Percentiles rank a stretch among this genome's conserved stretches.
phyloP scores from a whole-genome alignment of 2,329 filamentous ascomycete genomes.

The Botrytis cinerea region DNA sequence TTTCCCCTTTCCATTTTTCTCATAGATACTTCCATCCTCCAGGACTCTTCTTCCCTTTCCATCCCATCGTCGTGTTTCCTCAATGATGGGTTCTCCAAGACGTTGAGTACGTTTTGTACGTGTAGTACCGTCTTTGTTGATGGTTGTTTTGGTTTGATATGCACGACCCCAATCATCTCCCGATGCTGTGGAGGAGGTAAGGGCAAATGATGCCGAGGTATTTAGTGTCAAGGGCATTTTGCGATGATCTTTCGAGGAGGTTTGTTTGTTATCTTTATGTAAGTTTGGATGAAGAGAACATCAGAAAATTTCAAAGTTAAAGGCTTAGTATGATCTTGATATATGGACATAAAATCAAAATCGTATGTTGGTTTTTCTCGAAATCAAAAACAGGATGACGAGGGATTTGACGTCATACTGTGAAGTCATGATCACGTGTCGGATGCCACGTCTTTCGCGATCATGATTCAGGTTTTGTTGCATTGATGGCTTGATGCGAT shows the following conservation, averaged over 20 bases:
- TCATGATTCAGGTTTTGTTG: neutral
- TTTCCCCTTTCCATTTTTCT: slow-evolving; percentile 24
- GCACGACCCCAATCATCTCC: slow-evolving; percentile 20
- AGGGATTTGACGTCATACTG: slow-evolving; percentile 19
- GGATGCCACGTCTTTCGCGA: neutral
- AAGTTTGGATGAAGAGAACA: neutral
- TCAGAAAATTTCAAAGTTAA: neutral
- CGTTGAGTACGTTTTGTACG: slow-evolving; percentile 20
- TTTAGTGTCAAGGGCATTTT: slow-evolving; percentile 23
- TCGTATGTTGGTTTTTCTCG: slow-evolving; percentile 5
- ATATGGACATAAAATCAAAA: neutral
- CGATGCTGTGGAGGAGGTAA: slow-evolving; percentile 16
- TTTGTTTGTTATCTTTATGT: neutral
- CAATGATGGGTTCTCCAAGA: slow-evolving; percentile 18
- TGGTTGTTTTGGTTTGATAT: slow-evolving; percentile 11
- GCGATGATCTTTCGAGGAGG: neutral
- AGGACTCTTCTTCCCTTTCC: slow-evolving; percentile 19
- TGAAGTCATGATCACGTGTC: slow-evolving; percentile 19
- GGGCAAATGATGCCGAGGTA: slow-evolving; percentile 17
- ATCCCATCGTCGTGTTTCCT: slow-evolving; percentile 23
- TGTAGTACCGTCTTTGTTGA: slow-evolving; percentile 23
- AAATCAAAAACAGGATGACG: slow-evolving; percentile 8
- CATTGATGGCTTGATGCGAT: neutral
- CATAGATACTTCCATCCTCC: slow-evolving; percentile 23
- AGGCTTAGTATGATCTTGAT: neutral